Conservation (phyloP, 352 stramenopile genomes). For the Globisporangium lucens region DNA sequence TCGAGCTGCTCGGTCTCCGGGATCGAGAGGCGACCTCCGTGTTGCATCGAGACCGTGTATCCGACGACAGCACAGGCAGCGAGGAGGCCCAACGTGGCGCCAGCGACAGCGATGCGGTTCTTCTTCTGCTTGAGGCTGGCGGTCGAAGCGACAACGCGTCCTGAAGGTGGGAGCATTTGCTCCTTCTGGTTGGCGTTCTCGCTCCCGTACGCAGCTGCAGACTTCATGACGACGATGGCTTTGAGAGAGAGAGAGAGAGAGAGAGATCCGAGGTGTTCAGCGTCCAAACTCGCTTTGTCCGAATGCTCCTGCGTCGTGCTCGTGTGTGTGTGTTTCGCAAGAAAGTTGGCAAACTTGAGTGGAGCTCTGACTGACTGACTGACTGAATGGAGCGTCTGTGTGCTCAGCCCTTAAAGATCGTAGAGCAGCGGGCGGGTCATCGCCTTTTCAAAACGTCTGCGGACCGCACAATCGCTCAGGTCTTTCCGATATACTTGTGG, state of each 20-base stretch:
- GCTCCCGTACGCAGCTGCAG: background rate
- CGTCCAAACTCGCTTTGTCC: too few relatives aligned
- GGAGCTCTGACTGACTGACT: too few relatives aligned
- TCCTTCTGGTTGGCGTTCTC: background rate
- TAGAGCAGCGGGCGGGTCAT: too few relatives aligned
- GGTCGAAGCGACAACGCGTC: constrained; percentile 10
- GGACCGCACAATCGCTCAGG: background rate
- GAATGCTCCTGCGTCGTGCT: background rate
- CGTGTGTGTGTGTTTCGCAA: too few relatives aligned
- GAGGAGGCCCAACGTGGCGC: constrained; percentile 36
- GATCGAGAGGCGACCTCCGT: background rate
- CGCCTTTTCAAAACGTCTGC: background rate
- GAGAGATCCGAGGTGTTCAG: background rate
- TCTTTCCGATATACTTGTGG: background rate
- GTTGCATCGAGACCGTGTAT: constrained; percentile 30
- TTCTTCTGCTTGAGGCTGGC: constrained; percentile 41
- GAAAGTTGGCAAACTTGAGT: background rate
- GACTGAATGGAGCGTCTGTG: background rate
- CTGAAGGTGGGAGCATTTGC: background rate
- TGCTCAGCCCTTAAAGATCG: too few relatives aligned
- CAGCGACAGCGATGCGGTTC: constrained; percentile 30
- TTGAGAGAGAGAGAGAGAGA: too few relatives aligned
- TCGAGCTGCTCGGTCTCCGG: constrained; percentile 28
- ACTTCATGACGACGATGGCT: background rate
- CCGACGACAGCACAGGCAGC: constrained; percentile 36